Percentiles rank a stretch among this genome's conserved stretches.
Evolutionary conservation across 2,329 filamentous ascomycete species (phyloP).

Genomic region (Alternaria burnsii): DNA sequence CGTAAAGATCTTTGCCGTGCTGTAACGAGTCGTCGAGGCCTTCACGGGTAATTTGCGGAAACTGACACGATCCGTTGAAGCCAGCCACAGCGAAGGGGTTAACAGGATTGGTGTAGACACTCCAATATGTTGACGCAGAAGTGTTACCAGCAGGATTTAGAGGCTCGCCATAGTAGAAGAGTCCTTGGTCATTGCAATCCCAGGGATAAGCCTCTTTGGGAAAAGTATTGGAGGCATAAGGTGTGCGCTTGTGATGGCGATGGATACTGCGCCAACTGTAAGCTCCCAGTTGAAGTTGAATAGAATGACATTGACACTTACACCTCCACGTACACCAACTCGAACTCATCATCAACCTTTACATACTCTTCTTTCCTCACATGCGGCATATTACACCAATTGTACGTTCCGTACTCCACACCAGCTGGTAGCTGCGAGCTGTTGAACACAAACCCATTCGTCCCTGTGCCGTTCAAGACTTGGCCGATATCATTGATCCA

Average conservation of each 20-base stretch:
- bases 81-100: conserved; percentile 74
- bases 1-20: conserved; percentile 79
- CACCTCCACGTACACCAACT: conserved; percentile 79
- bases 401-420: conserved; percentile 70
- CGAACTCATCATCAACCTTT: conserved; percentile 62
- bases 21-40: conserved; percentile 78
- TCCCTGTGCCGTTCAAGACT: conserved; percentile 67
- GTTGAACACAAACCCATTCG: conserved; percentile 79
- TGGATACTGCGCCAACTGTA: conserved; percentile 61
- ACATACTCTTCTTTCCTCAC: conserved; percentile 73
- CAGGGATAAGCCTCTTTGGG: conserved; percentile 76
- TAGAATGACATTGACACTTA: conserved; percentile 44
- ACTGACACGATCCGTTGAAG: conserved; percentile 78
- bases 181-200: conserved; percentile 74
- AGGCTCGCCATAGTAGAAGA: conserved; percentile 74
- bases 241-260: conserved; percentile 84
- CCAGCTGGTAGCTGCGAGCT: conserved; percentile 65
- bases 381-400: conserved; percentile 90
- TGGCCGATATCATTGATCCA: conserved; percentile 68
- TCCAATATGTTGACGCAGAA: conserved; percentile 70
- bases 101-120: conserved; percentile 65
- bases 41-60: conserved; percentile 78
- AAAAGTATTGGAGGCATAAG: conserved; percentile 80
- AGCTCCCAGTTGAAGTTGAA: not conserved
- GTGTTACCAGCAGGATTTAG: conserved; percentile 56